Base-by-base conservation (phyloP, 192 early-diverging fungal genomes). In the Globomyces pollinis-pini region DNA sequence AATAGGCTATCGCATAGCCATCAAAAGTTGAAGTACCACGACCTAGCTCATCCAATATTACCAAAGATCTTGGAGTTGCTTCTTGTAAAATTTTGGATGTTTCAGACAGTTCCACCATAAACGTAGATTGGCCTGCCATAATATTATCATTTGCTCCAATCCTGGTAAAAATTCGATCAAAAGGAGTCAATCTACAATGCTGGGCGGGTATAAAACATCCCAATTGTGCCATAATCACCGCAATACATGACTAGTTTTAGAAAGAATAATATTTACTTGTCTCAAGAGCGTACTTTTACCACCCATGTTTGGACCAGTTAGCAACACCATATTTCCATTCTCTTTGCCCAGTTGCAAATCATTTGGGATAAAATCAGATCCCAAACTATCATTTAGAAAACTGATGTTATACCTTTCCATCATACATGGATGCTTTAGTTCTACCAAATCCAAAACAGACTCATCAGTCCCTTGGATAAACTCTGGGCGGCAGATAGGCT, bases 281-380 rank as follows among this genome's bases (percentile, higher is more conserved):
- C 96, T 83, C 51, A 98, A 78, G 15, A 99, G 75, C 0, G 96
- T 99, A 0, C 88, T 91, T 80, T 99, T 99, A 53, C 96, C 96
- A 65, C 94, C 96, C 91, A 98, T 98, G 68, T 99, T 99, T n/a
- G 96, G 94, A 20, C 96, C 96, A 0, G 96, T 98, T 45, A 99
- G 69, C 8, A 99, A 74, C 9, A 98, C 86, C 70, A 98, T 84
- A 54, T 75, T 86, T 32, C 81, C 60, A 6, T 65, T 72, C 3
- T 65, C 57, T 1, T 80, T 79, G 4, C 92, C 92, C 1, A 99
- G 76, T 35, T 72, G 61, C 2, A 87, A 86, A 74, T 99, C 93
- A 74, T 99, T 99, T 34, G 96, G 93, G 36, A 99, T 93, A 65
- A 94, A 96, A 61, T 89, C 88, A 1, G 73, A 54, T 5, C 44